Conservation (phyloP, 148 eudicot species). For the Vaccinium darrowii region DNA sequence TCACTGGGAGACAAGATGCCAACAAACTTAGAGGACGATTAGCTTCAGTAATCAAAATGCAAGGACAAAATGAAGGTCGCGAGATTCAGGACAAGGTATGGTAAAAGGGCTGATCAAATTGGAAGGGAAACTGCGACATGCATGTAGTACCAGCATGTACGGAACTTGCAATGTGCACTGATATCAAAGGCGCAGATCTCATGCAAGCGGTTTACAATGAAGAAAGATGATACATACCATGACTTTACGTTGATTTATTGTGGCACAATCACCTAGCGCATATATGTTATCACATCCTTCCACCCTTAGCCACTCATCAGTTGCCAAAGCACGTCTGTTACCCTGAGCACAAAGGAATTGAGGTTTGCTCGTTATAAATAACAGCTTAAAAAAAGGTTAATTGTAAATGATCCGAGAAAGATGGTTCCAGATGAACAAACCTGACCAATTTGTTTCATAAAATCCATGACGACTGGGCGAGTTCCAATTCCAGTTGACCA, state of each 20-base stretch:
- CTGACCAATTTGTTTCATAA: constrained; percentile 31
- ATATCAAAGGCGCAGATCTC: neutral
- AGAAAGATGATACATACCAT: constrained; percentile 17
- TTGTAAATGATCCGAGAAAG: neutral
- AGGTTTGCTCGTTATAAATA: neutral
- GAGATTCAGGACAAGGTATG: neutral
- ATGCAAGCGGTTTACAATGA: neutral
- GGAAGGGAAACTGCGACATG: neutral
- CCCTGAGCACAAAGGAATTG: constrained; percentile 12
- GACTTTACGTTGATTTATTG: constrained; percentile 25
- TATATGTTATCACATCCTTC: constrained; percentile 24
- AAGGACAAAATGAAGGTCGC: neutral
- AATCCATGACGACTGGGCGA: constrained; percentile 23
- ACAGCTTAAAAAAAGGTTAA: neutral
- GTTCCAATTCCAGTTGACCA: constrained; percentile 34
- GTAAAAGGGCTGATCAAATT: constrained; percentile 10
- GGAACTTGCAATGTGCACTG: neutral
- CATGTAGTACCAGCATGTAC: neutral
- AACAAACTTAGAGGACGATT: neutral
- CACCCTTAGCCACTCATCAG: constrained; percentile 35
- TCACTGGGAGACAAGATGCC: neutral
- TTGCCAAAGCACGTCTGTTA: constrained; percentile 23
- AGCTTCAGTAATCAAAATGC: neutral
- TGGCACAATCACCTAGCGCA: constrained; percentile 29
- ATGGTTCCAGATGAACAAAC: constrained; percentile 11